Evolutionary conservation across 1,139 yeast species (phyloP).

Genomic region (Protomyces pachydermus): DNA sequence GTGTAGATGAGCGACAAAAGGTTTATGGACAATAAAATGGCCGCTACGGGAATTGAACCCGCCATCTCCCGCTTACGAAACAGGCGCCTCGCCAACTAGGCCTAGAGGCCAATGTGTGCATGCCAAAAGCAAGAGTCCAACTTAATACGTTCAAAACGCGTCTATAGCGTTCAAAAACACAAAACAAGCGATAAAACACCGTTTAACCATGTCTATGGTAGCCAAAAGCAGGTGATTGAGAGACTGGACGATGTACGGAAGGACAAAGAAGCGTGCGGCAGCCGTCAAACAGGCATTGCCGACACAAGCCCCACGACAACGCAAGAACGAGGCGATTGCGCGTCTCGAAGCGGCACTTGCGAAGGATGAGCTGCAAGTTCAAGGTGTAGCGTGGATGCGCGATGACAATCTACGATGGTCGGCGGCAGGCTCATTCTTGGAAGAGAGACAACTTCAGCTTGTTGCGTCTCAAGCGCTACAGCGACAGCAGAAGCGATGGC

Average conservation of each 20-base stretch:
- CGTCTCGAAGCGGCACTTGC: background rate
- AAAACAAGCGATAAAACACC: too few species aligned
- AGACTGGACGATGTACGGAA: background rate
- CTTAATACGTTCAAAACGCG: background rate
- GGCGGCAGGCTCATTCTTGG: background rate
- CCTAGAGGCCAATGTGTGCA: background rate
- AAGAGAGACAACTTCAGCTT: background rate
- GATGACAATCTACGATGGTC: background rate
- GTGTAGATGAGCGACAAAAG: too few species aligned
- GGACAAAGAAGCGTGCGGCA: background rate
- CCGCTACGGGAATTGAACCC: background rate
- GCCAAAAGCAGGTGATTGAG: too few species aligned
- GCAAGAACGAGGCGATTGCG: background rate
- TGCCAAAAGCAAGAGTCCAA: background rate
- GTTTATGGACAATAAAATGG: background rate
- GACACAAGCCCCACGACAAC: background rate
- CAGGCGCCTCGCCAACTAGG: conserved; percentile 4
- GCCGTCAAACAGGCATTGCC: background rate
- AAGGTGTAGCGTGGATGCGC: background rate
- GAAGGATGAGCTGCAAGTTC: background rate
- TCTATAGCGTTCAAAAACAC: too few species aligned
- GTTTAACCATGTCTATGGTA: too few species aligned
- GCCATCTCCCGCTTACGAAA: conserved; percentile 2
- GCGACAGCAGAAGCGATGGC: background rate
- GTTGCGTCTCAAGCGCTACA: background rate